Conservation (phyloP, 495 filamentous ascomycete species). For the Penicillium dipodomyicola region DNA sequence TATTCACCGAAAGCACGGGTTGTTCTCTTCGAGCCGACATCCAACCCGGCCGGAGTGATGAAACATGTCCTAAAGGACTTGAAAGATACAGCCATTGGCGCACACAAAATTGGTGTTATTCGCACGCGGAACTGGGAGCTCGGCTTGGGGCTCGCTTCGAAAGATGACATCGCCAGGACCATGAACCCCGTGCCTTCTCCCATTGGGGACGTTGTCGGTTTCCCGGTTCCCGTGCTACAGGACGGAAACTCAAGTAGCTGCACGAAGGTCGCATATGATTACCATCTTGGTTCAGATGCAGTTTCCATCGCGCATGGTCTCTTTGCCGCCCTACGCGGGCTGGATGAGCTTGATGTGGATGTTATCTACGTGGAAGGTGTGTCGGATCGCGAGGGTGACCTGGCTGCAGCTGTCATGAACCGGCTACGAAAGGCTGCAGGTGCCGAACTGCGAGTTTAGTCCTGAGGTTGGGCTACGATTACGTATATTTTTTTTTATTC, state of each 20-base stretch:
- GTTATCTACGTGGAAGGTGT: constrained; percentile 92
- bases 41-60: constrained; percentile 30
- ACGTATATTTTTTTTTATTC: constrained; percentile 4
- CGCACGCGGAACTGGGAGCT: constrained; percentile 46
- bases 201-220: constrained; percentile 33
- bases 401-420: constrained; percentile 97
- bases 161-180: constrained; percentile 27
- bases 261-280: constrained; percentile 41
- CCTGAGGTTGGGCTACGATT: constrained; percentile 9
- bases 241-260: constrained; percentile 22
- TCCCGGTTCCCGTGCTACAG: constrained; percentile 33
- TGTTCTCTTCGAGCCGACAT: constrained; percentile 67
- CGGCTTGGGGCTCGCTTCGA: constrained; percentile 32
- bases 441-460: constrained; percentile 39
- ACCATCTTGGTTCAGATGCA: constrained; percentile 64
- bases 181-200: constrained; percentile 27
- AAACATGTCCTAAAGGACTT: constrained; percentile 39
- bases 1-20: constrained; percentile 92
- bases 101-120: constrained; percentile 48
- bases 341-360: constrained; percentile 76
- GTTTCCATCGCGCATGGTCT: constrained; percentile 77
- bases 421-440: constrained; percentile 83
- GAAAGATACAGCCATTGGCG: constrained; percentile 36
- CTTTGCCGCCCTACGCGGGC: constrained; percentile 80
- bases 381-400: constrained; percentile 66